A percentile compares a stretch with the other conserved stretches of the same genome.
Evolutionary conservation across 371 early-diverging fungal genomes (phyloP).

Genomic region (Syncephalastrum racemosum): DNA sequence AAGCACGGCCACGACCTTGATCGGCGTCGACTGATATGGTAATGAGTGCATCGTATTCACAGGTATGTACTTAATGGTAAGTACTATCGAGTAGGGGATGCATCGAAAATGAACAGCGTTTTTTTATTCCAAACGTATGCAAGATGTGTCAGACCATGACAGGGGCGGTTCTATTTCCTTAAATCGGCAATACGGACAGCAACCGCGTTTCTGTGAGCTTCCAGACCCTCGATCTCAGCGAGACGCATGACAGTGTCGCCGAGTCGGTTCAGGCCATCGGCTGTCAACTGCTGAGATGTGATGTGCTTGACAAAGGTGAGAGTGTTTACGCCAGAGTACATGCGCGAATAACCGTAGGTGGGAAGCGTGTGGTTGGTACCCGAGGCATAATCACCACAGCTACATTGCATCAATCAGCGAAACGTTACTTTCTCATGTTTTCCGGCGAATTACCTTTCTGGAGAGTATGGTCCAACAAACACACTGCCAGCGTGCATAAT

Average conservation of each 20-base stretch:
- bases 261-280: slow-evolving; percentile 82
- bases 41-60: too few relatives aligned
- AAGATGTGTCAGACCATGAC: too few relatives aligned
- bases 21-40: too few relatives aligned
- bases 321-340: slow-evolving; percentile 97
- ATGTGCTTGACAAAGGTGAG: slow-evolving; percentile 94
- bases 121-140: too few relatives aligned
- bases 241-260: slow-evolving; percentile 90
- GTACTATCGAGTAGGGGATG: too few relatives aligned
- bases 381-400: slow-evolving; percentile 98
- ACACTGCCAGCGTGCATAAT: slow-evolving; percentile 94
- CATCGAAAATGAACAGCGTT: too few relatives aligned
- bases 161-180: slow-evolving; percentile 32
- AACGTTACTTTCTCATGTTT: slow-evolving; percentile 1
- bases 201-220: slow-evolving; percentile 96
- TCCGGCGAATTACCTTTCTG: slow-evolving; percentile 70
- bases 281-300: slow-evolving; percentile 88
- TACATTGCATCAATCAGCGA: slow-evolving; percentile 14
- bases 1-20: too few relatives aligned
- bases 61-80: too few relatives aligned
- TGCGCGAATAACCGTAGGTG: slow-evolving; percentile 95
- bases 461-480: slow-evolving; percentile 94
- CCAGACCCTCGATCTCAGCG: slow-evolving; percentile 93
- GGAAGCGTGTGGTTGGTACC: slow-evolving; percentile 99
- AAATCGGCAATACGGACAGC: slow-evolving; percentile 80